Evolutionary conservation across 2,329 filamentous ascomycete genomes (phyloP).

Genomic region (Calonectria pauciramosa): DNA sequence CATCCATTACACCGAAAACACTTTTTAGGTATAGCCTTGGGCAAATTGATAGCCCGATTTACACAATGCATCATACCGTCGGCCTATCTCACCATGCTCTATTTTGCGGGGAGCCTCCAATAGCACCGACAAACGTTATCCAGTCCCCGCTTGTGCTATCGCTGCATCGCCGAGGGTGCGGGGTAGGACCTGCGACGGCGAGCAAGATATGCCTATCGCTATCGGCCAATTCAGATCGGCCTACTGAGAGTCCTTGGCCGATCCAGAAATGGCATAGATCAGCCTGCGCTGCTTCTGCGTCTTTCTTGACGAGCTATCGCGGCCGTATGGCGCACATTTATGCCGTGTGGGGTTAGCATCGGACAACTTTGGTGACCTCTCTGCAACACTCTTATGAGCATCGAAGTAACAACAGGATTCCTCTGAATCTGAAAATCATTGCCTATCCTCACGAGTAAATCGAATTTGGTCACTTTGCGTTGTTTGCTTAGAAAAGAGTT

Average conservation of each 20-base stretch:
- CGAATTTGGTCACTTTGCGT: neutral
- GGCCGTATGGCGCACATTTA: neutral
- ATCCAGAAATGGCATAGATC: neutral
- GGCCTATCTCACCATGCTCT: constrained; percentile 2
- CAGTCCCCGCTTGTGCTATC: neutral
- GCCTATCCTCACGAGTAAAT: neutral
- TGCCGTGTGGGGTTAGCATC: neutral
- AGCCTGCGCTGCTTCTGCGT: neutral
- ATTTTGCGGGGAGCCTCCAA: neutral
- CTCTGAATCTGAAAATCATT: neutral
- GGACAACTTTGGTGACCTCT: neutral
- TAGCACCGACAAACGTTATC: constrained; percentile 7
- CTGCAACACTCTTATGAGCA: neutral
- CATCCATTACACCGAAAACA: neutral
- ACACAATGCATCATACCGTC: neutral
- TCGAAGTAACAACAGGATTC: neutral
- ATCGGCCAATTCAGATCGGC: constrained; percentile 1
- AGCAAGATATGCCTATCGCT: neutral
- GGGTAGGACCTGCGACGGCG: neutral
- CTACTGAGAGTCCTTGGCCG: neutral
- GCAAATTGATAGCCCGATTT: neutral
- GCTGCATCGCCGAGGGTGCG: neutral
- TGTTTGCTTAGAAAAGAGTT: neutral
- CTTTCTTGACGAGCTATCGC: neutral
- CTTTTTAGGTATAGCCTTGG: neutral